Percentiles rank a stretch among this genome's conserved stretches.
phyloP scores from a whole-genome alignment of 2,329 filamentous ascomycete genomes.

The Ascochyta viciae-villosae region DNA sequence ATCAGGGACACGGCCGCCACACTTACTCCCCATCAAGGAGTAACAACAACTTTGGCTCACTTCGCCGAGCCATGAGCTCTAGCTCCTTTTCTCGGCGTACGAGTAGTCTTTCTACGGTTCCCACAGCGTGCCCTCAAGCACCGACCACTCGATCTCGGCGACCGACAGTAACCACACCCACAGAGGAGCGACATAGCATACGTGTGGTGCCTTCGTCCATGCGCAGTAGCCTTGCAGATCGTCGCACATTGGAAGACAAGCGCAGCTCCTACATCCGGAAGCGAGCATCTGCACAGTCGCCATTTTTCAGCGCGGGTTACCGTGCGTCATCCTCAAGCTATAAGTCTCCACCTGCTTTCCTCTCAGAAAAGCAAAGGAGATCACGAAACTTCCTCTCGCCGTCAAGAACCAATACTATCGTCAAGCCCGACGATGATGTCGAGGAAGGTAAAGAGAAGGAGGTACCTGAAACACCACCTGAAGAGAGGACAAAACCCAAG shows the following conservation, averaged over 20 bases:
- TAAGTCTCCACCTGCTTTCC: constrained; percentile 30
- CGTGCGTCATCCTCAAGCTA: constrained; percentile 43
- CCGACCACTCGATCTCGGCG: constrained; percentile 31
- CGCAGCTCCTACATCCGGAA: constrained; percentile 53
- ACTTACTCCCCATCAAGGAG: constrained; percentile 39
- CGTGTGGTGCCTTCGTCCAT: constrained; percentile 46
- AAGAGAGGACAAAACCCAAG: constrained; percentile 13
- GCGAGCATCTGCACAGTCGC: constrained; percentile 47
- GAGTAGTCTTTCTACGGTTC: constrained; percentile 49
- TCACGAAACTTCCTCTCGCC: constrained; percentile 15
- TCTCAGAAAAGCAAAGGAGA: constrained; percentile 18
- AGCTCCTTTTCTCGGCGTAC: constrained; percentile 49
- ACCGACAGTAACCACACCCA: constrained; percentile 35
- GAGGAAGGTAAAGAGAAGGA: constrained; percentile 24
- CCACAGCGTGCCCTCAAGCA: constrained; percentile 49
- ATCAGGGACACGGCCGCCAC: constrained; percentile 34
- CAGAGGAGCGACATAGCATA: constrained; percentile 50
- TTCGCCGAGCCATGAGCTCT: constrained; percentile 42
- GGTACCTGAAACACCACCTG: constrained; percentile 19
- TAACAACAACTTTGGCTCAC: constrained; percentile 34
- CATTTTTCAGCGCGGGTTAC: constrained; percentile 50
- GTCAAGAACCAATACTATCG: constrained; percentile 22
- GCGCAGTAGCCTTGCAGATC: constrained; percentile 47
- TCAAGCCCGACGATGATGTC: constrained; percentile 27
- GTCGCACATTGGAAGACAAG: constrained; percentile 49